Conservation (phyloP, 2,329 filamentous ascomycete species). For the Ascochyta koolunga region DNA sequence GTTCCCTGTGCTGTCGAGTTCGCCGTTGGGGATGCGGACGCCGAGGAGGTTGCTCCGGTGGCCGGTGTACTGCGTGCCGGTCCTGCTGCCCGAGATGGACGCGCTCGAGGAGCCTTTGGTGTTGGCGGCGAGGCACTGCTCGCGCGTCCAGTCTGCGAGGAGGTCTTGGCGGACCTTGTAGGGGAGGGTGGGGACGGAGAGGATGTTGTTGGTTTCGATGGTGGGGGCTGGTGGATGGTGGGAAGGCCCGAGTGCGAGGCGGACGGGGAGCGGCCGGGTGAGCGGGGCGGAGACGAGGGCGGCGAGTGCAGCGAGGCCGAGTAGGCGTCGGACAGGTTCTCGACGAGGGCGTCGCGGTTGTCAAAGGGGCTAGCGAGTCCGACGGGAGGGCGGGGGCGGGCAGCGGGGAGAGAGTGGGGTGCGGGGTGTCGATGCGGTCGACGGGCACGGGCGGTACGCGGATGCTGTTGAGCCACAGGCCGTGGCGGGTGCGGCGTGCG, state of each 20-base stretch:
- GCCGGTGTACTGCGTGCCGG: slow-evolving; percentile 42
- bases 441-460: slow-evolving; percentile 71
- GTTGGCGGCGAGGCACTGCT: slow-evolving; percentile 70
- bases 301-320: slow-evolving; percentile 66
- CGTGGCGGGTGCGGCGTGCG: slow-evolving; percentile 71
- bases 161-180: slow-evolving; percentile 74
- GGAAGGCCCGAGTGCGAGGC: slow-evolving; percentile 56
- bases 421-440: slow-evolving; percentile 59
- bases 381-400: slow-evolving; percentile 36
- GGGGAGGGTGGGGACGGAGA: slow-evolving; percentile 62
- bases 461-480: slow-evolving; percentile 80
- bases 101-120: slow-evolving; percentile 72
- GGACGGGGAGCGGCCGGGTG: slow-evolving; percentile 69
- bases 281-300: slow-evolving; percentile 71
- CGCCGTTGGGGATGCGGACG: slow-evolving; percentile 57
- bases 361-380: slow-evolving; percentile 72
- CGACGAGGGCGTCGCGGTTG: slow-evolving; percentile 72
- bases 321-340: slow-evolving; percentile 76
- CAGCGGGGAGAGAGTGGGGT: slow-evolving; percentile 29
- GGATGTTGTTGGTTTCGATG: slow-evolving; percentile 13
- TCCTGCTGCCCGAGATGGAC: slow-evolving; percentile 77
- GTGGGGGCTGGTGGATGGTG: slow-evolving; percentile 30
- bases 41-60: slow-evolving; percentile 56
- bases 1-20: slow-evolving; percentile 39
- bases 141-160: slow-evolving; percentile 79